These are phyloP conservation scores for Leucosporidium scottii DNA, from an alignment of 768 basidiomycete species.

Conservation along the genomic window DNA sequence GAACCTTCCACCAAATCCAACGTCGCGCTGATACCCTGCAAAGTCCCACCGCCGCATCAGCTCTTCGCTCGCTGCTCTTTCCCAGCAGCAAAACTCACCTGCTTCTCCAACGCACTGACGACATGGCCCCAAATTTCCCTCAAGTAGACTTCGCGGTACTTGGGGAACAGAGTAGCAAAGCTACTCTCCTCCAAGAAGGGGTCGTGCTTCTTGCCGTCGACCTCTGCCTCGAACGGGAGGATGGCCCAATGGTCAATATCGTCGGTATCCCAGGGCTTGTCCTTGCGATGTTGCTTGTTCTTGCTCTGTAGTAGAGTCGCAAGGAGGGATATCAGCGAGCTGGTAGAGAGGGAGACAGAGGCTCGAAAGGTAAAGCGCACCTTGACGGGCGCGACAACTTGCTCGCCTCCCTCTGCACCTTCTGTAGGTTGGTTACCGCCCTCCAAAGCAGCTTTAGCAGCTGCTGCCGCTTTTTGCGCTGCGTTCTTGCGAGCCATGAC, in stretches of 20 bases:
- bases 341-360: too few species aligned
- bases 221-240: conserved; percentile 58
- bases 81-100: conserved; percentile 50
- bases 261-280: conserved; percentile 99
- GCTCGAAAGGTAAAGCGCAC: too few species aligned
- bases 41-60: background rate
- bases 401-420: conserved; percentile 44
- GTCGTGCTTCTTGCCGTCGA: conserved; percentile 68
- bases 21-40: conserved; percentile 77
- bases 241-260: conserved; percentile 85
- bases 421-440: conserved; percentile 4
- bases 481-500: conserved; percentile 33
- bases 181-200: conserved; percentile 92
- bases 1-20: conserved; percentile 93
- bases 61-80: background rate
- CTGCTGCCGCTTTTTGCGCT: conserved; percentile 22
- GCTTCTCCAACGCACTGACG: conserved; percentile 69
- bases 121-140: conserved; percentile 91
- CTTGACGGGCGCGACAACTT: conserved; percentile 44
- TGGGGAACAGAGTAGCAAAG: conserved; percentile 95
- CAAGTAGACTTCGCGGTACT: conserved; percentile 94
- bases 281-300: conserved; percentile 84
- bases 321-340: too few species aligned
- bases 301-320: conserved; percentile 44
- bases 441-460: conserved; percentile 1